Base-by-base conservation (phyloP, 805 yeast genomes). In the Limtongozyma cylindracea region DNA sequence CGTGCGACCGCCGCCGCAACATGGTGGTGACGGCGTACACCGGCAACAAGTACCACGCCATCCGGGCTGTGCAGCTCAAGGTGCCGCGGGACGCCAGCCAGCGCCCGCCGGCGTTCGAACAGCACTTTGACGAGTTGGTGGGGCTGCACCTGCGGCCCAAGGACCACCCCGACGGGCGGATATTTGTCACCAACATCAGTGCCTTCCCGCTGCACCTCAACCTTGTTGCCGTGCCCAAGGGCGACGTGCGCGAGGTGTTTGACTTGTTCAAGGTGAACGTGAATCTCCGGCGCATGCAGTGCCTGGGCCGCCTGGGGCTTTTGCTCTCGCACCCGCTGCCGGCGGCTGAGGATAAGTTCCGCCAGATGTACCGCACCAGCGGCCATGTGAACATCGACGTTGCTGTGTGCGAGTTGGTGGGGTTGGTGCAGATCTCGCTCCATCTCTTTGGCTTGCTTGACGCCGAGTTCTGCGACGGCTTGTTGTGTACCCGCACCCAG, bases 251-350 rank as follows among this genome's bases (percentile, higher is more conserved):
- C 15, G 15, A 22, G 8, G 18, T 21, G 11, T 20, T 35, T 12
- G 46, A 45, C 21, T 35, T 41, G 9, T 49, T 84, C 16, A 77
- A 71, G 35, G 74, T 88, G 8, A 82, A 80, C 37, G 67, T 74
- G 24, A 68, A 80, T 42, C 47, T 88, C 33, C 62, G 72, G 30
- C 61, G 76, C 32, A 40, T 80, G 23, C 65, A 68, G 12, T 84
- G 96, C 42, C 72, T 78, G 23, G 91, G 95, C 7, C 52, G 98
- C 0, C 70, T 80, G 1, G 52, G 80, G 20, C 44, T 78, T 16
- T 51, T 74, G 8, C 53, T 67, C n/a, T 43, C 43, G 9, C 52
- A 53, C 15, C 77, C 92, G 0, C 49, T 91, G 0, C 76, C 65
- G 32, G 73, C 93, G 0, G 61, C 69, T 6, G 73, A 65, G 29